Percentiles rank a stretch among this genome's conserved stretches.
phyloP scores from a whole-genome alignment of 257 asterid genomes.

The Ballota nigra region DNA sequence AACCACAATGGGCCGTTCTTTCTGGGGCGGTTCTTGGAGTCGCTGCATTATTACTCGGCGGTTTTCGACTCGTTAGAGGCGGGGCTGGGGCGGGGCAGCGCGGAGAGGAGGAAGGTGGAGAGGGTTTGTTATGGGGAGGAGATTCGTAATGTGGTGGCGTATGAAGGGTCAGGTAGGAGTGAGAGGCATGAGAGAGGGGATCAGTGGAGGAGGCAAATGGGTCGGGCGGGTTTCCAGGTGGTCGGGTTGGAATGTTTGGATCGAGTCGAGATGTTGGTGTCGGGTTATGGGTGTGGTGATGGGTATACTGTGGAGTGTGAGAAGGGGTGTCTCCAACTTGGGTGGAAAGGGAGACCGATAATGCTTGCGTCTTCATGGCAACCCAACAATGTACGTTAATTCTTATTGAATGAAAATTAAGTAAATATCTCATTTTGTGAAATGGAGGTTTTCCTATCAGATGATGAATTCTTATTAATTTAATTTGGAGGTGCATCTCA shows the following conservation, averaged over 20 bases:
- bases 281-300: conserved; percentile 44
- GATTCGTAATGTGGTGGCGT: conserved; percentile 50
- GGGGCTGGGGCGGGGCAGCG: conserved; percentile 32
- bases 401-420: too few species aligned
- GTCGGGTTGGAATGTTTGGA: conserved; percentile 41
- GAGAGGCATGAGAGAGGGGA: conserved; percentile 63
- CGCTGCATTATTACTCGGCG: conserved; percentile 63
- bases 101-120: conserved; percentile 48
- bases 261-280: conserved; percentile 32
- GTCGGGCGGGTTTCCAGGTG: conserved; percentile 49
- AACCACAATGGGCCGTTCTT: conserved; percentile 61
- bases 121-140: conserved; percentile 39
- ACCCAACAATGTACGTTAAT: conserved; percentile 12
- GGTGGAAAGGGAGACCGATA: conserved; percentile 72
- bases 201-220: conserved; percentile 63
- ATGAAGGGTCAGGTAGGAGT: conserved; percentile 46
- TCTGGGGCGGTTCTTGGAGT: conserved; percentile 57
- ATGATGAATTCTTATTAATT: too few species aligned
- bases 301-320: conserved; percentile 46
- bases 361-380: conserved; percentile 66
- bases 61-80: conserved; percentile 61
- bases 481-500: too few species aligned
- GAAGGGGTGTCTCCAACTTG: conserved; percentile 60
- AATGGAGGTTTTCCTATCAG: too few species aligned
- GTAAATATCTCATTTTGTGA: too few species aligned